Base-by-base conservation (phyloP, 2,329 filamentous ascomycete genomes). In the Cladophialophora immunda region DNA sequence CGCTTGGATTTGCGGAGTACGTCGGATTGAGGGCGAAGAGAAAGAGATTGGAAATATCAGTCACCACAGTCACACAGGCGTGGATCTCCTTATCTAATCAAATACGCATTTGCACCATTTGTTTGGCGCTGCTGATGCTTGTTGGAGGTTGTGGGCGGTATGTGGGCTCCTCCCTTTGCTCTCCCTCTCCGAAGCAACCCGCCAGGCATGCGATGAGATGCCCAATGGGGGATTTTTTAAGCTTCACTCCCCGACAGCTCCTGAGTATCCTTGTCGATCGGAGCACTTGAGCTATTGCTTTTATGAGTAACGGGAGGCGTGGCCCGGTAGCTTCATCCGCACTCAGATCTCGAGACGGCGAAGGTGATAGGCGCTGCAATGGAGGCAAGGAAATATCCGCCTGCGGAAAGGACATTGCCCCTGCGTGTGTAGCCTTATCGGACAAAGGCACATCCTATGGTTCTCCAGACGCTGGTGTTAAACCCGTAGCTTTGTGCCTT, bases 171-270 rank as follows among this genome's bases (percentile, higher is more conserved):
- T 27, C 45, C 15, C 19, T 11, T 11, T 15, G n/a, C n/a, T n/a
- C n/a, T 15, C 45, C 45, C 47, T 56, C 52, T 56, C 60, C 60
- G 60, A 62, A 56, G 60, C 32, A 62, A 56, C 60, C 60, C 50
- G 38, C 60, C 36, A 25, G 45, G 22, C 19, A 25, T 50, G 22
- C 45, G 19, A 47, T 47, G n/a, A 22, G n/a, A 22, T 17, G 45
- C 30, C 58, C 58, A 62, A 62, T 41, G 34, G 58, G 47, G 41
- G 58, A 62, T 54, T 41, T 54, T 61, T 52, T 15, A 11, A 25
- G 29, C 29, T 54, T 19, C 38, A 54, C 38, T 19, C 17, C 6
- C 41, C 41, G 27, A 50, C 9, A 50, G 45, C 45, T 50, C 22
- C 19, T 25, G 22, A 4, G n/a, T 27, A 41, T 22, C 30, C 57